A percentile compares a stretch with the other conserved stretches of the same genome.
Evolutionary conservation across 345 rosid genomes (phyloP).

Genomic region (Eucalyptus regnans): DNA sequence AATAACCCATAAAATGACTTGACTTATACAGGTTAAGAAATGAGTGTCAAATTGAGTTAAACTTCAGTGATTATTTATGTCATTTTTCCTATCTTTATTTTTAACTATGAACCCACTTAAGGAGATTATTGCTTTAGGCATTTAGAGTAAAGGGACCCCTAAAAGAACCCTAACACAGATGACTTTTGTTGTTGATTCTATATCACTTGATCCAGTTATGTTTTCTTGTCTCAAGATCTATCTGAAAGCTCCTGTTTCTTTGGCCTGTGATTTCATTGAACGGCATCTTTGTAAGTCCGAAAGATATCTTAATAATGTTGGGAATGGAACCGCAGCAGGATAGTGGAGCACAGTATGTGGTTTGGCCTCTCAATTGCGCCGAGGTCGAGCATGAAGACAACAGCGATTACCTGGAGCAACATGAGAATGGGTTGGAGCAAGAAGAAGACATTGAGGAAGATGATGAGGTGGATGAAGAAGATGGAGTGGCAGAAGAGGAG

Average conservation of each 20-base stretch:
- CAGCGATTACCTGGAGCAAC: slow-evolving; percentile 50
- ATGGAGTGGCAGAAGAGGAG: slow-evolving; percentile 51
- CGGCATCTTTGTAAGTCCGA: not conserved
- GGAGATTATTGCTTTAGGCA: not conserved
- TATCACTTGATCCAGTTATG: not conserved
- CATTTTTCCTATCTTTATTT: not conserved
- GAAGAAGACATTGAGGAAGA: slow-evolving; percentile 35
- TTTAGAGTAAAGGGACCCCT: not conserved
- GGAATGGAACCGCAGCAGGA: slow-evolving; percentile 26
- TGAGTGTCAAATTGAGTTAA: too few species aligned
- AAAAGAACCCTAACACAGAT: not conserved
- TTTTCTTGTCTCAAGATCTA: not conserved
- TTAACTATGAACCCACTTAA: not conserved
- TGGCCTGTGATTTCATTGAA: not conserved
- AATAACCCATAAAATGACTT: too few species aligned
- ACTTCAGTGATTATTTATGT: too few species aligned
- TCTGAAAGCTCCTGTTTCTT: not conserved
- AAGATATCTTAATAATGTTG: not conserved
- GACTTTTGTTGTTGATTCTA: not conserved
- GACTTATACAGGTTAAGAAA: too few species aligned
- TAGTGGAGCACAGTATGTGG: slow-evolving; percentile 57
- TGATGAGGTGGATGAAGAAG: slow-evolving; percentile 2
- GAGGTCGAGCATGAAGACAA: slow-evolving; percentile 68
- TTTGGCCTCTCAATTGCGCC: slow-evolving; percentile 48
- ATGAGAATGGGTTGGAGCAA: slow-evolving; percentile 46